Evolutionary conservation across 2,329 filamentous ascomycete genomes (phyloP).

Genomic region (Arthroderma sp.): DNA sequence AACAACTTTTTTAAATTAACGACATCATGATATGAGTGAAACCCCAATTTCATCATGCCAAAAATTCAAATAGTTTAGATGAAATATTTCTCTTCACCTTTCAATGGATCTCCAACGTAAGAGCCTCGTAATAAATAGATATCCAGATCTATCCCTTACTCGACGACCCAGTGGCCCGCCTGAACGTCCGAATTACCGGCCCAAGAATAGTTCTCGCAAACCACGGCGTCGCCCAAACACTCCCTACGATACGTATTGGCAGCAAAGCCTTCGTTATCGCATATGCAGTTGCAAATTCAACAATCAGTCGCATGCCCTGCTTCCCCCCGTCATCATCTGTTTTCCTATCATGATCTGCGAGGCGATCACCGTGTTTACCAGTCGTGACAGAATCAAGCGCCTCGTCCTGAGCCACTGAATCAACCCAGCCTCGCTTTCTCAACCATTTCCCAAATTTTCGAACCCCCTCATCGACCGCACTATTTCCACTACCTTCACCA

Average conservation of each 20-base stretch:
- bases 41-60: too few relatives aligned
- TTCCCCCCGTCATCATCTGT: constrained; percentile 18
- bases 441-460: constrained; percentile 67
- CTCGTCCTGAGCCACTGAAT: constrained; percentile 32
- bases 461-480: constrained; percentile 46
- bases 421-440: constrained; percentile 66
- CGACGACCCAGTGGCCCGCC: constrained; percentile 9
- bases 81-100: not conserved
- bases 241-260: constrained; percentile 60
- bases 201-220: constrained; percentile 58
- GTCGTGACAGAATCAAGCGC: constrained; percentile 20
- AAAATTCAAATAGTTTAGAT: not conserved
- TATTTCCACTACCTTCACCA: constrained; percentile 12
- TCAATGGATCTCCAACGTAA: too few relatives aligned
- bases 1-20: constrained; percentile 12
- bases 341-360: constrained; percentile 14
- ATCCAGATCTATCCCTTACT: constrained; percentile 1
- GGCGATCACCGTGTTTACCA: constrained; percentile 15
- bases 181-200: constrained; percentile 30
- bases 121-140: too few relatives aligned
- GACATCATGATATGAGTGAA: not conserved
- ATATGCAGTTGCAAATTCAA: constrained; percentile 75
- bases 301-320: constrained; percentile 40
- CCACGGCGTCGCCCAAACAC: constrained; percentile 84
- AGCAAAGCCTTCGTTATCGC: constrained; percentile 77